These are phyloP conservation scores for Dactylellina drechsleri DNA, from an alignment of 2,329 filamentous ascomycete species.

Conservation along the genomic window DNA sequence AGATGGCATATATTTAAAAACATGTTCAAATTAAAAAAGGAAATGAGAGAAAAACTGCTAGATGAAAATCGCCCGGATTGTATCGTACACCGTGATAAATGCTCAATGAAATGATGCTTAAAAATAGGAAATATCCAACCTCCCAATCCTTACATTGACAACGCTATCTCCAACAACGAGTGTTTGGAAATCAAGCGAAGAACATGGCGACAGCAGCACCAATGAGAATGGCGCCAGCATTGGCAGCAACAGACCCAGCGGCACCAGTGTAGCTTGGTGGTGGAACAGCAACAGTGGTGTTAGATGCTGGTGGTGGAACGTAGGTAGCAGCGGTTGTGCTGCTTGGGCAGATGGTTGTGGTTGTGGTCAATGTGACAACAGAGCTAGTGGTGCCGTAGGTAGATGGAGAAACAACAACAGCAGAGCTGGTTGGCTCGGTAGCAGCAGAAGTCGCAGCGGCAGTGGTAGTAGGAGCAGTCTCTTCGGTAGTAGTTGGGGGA, in stretches of 20 bases:
- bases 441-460: neutral
- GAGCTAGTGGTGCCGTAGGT: constrained; percentile 32
- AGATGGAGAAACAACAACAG: constrained; percentile 15
- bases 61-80: constrained; percentile 13
- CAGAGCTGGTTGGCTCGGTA: constrained; percentile 9
- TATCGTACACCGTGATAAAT: constrained; percentile 35
- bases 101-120: neutral
- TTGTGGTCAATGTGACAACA: constrained; percentile 49
- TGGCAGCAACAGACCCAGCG: constrained; percentile 43
- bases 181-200: constrained; percentile 37
- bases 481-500: constrained; percentile 5
- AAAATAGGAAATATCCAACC: neutral
- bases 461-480: constrained; percentile 22
- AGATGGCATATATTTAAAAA: constrained; percentile 16
- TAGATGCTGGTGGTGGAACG: constrained; percentile 37
- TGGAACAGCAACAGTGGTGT: constrained; percentile 37
- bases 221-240: constrained; percentile 43
- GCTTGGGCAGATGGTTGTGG: constrained; percentile 49
- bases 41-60: constrained; percentile 8
- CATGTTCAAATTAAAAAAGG: constrained; percentile 23
- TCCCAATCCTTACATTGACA: neutral
- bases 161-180: neutral
- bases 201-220: constrained; percentile 54
- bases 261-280: constrained; percentile 51
- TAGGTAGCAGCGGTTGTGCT: constrained; percentile 21